Evolutionary conservation across 179 eudicot genomes (phyloP), one percentile per base, ranked within the genome.

Genomic region (Spergularia azorica): DNA sequence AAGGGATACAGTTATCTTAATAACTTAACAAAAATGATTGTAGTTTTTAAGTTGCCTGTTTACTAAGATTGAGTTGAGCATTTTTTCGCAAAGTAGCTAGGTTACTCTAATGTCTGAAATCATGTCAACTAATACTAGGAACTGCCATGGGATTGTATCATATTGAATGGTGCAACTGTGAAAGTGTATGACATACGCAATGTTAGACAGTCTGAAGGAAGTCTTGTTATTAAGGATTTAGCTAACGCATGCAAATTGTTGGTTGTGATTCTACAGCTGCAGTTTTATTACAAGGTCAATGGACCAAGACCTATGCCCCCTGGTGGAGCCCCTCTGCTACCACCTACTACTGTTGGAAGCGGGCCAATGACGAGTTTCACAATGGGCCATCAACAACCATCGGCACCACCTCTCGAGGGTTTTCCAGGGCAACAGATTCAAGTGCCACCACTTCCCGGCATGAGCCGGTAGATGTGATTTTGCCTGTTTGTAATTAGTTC

Each of bases 241-340:
- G 73, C 62, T n/a, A 56, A 70, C 14, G n/a, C n/a, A n/a, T n/a
- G 41, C 39, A 78, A 63, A 18, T 72, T 76, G 18, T 6, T 16
- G 5, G 63, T 50, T 16, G 17, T 48, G 48, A 26, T 78, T 32
- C 7, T 81, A 69, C 94, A 94, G 98, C 80, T 95, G 89, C 98
- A 95, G 74, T 83, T 95, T 43, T 95, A 92, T 80, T 95, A 92
- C 90, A 95, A 95, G 86, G 66, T 82, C 63, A 93, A 90, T 63
- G 98, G 98, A 51, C 92, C 90, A 8, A 89, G 97, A 83, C 97
- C 95, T n/a, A 86, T 90, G 97, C 95, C 97, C 2, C 95, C 96
- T 62, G 87, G 94, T 79, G 95, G 90, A 48, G 86, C 88, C 16
- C 84, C 92, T 72, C 92, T 91, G 11, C 97, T 94, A 9, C 97